Evolutionary conservation across 2,329 filamentous ascomycete genomes (phyloP).

Genomic region (Xylaria multiplex): DNA sequence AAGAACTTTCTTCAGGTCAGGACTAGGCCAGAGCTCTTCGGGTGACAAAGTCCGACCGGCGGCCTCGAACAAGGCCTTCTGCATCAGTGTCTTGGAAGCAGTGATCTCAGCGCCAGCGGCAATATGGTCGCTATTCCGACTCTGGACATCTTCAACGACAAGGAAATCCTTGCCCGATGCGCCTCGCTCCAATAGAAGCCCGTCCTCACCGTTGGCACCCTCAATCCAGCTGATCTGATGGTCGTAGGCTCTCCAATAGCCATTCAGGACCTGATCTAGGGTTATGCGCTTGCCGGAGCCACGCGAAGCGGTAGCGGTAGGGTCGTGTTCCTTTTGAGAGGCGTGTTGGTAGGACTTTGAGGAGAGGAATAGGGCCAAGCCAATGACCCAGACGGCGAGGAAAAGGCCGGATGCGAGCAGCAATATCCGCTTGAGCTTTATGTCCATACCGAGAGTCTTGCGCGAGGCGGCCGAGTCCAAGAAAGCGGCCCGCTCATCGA

Average conservation of each 20-base stretch:
- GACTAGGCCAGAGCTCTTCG: conserved; percentile 75
- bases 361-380: conserved; percentile 73
- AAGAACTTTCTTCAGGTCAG: conserved; percentile 85
- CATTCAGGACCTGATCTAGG: conserved; percentile 74
- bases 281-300: conserved; percentile 78
- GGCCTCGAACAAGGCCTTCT: conserved; percentile 70
- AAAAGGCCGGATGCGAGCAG: conserved; percentile 70
- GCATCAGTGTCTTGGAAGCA: conserved; percentile 78
- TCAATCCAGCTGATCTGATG: conserved; percentile 81
- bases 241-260: conserved; percentile 70
- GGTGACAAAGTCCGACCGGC: conserved; percentile 66
- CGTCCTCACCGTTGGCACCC: conserved; percentile 81
- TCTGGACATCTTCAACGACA: conserved; percentile 85
- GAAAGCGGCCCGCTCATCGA: conserved; percentile 64
- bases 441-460: conserved; percentile 69
- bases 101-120: conserved; percentile 53
- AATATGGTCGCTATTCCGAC: conserved; percentile 56
- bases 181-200: conserved; percentile 80
- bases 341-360: conserved; percentile 73
- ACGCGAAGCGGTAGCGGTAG: conserved; percentile 67
- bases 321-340: conserved; percentile 72
- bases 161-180: conserved; percentile 76
- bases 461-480: conserved; percentile 53
- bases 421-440: conserved; percentile 69
- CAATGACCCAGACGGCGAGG: conserved; percentile 73